phyloP scores from a whole-genome alignment of 2,329 filamentous ascomycete genomes.

The Talaromyces sp. region DNA sequence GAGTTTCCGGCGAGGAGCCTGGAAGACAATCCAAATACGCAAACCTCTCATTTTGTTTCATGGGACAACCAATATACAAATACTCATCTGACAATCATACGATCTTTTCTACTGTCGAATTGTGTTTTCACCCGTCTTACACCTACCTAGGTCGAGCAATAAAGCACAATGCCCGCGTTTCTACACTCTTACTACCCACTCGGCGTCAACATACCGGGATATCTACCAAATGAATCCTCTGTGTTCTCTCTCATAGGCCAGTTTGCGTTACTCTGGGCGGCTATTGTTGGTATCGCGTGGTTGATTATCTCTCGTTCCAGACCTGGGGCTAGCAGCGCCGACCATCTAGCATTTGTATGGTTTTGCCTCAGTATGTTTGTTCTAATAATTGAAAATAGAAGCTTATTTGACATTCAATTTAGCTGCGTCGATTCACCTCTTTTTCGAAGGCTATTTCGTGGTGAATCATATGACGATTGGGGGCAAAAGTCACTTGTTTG shows the following conservation, averaged over 20 bases:
- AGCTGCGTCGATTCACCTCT: not conserved
- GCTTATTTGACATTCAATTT: not conserved
- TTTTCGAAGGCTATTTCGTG: not conserved
- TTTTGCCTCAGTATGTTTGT: not conserved
- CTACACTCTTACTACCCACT: not conserved
- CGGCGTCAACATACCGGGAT: not conserved
- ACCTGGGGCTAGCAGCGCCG: not conserved
- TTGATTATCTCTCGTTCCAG: not conserved
- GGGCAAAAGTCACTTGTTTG: conserved; percentile 56
- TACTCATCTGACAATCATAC: not conserved
- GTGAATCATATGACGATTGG: not conserved
- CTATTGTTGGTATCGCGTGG: not conserved
- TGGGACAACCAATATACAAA: not conserved
- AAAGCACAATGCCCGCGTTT: not conserved
- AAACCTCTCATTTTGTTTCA: not conserved
- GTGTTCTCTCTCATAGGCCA: not conserved
- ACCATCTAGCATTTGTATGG: not conserved
- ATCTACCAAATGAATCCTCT: not conserved
- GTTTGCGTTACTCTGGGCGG: not conserved
- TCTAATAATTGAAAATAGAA: not conserved
- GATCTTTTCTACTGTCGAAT: not conserved
- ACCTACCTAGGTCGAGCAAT: not conserved
- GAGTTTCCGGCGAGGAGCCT: not conserved
- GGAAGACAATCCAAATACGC: not conserved
- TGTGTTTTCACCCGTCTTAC: not conserved